These are phyloP conservation scores for Stenogyne calaminthoides DNA, from an alignment of 305 asterid genomes.

Conservation along the genomic window DNA sequence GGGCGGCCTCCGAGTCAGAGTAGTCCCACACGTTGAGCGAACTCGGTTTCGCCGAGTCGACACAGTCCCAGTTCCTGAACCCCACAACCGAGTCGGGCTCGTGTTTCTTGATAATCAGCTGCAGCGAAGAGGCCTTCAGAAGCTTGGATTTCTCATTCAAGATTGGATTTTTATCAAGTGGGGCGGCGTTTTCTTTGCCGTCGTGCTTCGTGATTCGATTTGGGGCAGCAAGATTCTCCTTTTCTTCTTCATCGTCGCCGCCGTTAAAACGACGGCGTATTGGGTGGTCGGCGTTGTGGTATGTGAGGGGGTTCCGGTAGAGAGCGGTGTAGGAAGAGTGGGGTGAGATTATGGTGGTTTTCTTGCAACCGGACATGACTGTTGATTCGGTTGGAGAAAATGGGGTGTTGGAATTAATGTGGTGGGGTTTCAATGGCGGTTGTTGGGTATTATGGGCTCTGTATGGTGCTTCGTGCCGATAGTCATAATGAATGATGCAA, in stretches of 20 bases:
- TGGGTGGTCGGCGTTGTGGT: conserved; percentile 36
- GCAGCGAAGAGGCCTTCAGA: conserved; percentile 66
- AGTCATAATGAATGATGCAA: conserved; percentile 32
- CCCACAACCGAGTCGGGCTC: conserved; percentile 68
- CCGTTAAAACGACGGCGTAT: conserved; percentile 29
- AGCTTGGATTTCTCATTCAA: conserved; percentile 28
- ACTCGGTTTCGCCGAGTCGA: conserved; percentile 47
- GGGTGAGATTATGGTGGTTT: conserved; percentile 41
- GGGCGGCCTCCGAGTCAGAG: conserved; percentile 91
- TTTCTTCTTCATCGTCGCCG: conserved; percentile 44
- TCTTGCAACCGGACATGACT: conserved; percentile 61
- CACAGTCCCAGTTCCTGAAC: conserved; percentile 40
- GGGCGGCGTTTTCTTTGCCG: conserved; percentile 33
- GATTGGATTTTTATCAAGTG: conserved; percentile 25
- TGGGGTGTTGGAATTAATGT: neutral
- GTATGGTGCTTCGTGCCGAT: conserved; percentile 19
- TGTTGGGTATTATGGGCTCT: neutral
- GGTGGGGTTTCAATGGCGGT: conserved; percentile 1
- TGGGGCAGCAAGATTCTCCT: conserved; percentile 45
- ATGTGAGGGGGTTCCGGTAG: conserved; percentile 67
- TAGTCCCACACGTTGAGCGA: conserved; percentile 75
- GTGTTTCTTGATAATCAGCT: conserved; percentile 54
- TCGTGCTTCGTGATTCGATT: conserved; percentile 22
- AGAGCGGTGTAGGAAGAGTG: conserved; percentile 58
- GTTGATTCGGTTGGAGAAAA: neutral